These are phyloP conservation scores for Coleophoma eucalyptorum DNA, from an alignment of 2,329 filamentous ascomycete genomes.

Conservation along the genomic window DNA sequence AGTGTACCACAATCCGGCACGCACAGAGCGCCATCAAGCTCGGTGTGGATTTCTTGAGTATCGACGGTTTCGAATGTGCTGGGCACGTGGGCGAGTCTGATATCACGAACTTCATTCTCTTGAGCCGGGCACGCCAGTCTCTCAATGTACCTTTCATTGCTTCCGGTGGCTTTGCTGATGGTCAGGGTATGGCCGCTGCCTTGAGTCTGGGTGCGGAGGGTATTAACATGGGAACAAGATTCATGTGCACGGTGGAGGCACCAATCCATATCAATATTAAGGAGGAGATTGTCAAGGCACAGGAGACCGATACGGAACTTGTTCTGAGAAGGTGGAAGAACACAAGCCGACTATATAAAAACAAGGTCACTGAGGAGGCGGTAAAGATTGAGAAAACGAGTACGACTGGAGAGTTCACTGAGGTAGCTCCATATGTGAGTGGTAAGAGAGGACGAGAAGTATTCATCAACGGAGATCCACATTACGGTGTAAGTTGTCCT, in stretches of 20 bases:
- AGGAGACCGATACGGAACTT: constrained; percentile 88
- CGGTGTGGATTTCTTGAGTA: constrained; percentile 93
- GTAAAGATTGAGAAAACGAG: constrained; percentile 81
- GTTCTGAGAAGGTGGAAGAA: constrained; percentile 91
- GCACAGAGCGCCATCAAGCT: constrained; percentile 88
- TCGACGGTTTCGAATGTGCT: constrained; percentile 97
- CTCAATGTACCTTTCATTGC: constrained; percentile 90
- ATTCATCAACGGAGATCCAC: constrained; percentile 85
- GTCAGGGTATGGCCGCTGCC: constrained; percentile 86
- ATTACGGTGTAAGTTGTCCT: constrained; percentile 68
- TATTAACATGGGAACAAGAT: constrained; percentile 97
- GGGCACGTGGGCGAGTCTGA: constrained; percentile 83
- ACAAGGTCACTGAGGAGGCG: constrained; percentile 80
- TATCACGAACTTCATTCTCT: constrained; percentile 86
- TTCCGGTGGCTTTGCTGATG: constrained; percentile 92
- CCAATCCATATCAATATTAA: constrained; percentile 95
- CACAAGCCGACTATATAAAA: constrained; percentile 82
- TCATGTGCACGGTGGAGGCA: constrained; percentile 93
- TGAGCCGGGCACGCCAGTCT: constrained; percentile 79
- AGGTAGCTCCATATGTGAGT: constrained; percentile 83
- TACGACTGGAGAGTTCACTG: constrained; percentile 80
- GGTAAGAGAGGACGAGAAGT: constrained; percentile 89
- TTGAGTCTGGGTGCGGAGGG: constrained; percentile 86
- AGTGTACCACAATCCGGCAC: constrained; percentile 95
- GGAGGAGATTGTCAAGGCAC: constrained; percentile 80